Evolutionary conservation across 352 stramenopile genomes (phyloP), one percentile per base, ranked within the genome.

Genomic region (Globisporangium carolinianum): DNA sequence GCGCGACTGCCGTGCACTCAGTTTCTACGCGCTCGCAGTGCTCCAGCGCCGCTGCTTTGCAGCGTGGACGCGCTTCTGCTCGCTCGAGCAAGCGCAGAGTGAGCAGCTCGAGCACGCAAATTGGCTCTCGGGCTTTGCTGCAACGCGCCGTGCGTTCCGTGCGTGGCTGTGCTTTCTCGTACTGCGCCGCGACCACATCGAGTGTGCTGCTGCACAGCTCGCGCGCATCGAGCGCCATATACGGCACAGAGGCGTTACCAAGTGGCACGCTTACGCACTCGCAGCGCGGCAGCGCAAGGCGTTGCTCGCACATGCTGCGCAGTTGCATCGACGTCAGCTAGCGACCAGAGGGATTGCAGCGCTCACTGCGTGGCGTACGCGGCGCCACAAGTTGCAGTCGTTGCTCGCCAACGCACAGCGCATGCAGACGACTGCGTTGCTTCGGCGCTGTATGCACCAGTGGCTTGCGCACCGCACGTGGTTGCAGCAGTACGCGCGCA

Each of bases 381-480:
- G 65, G 7, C 56, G 39, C 2, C 49, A 36, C 4, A 1, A 17
- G 6, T 17, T 37, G 32, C 18, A 51, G 11, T 10, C 7, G 3
- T 14, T 18, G 17, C 14, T 61, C 8, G 39, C 17, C 1, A 47
- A 51, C 5, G 56, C 56, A 15, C 54, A 56, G 18, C 36, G 38
- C 14, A 24, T 18, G 36, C 47, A 57, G 18, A 36, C 6, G 14
- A 17, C 46, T 32, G 46, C 18, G 8, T 50, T 65, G 0, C 11
- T 56, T 8, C 36, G 18, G 15, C 10, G 17, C 6, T 64, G 37
- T 15, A 76, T 78, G 41, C 43, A 9, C 12, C 41, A 46, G 1
- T 81, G 72, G 72, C 47, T 51, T 5, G 47, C 50, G 15, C 69
- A 67, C 37, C 60, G 67, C 37, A 41, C 55, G 6, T 76, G 72